Base-by-base conservation (phyloP, 345 rosid species). In the Pistacia vera region DNA sequence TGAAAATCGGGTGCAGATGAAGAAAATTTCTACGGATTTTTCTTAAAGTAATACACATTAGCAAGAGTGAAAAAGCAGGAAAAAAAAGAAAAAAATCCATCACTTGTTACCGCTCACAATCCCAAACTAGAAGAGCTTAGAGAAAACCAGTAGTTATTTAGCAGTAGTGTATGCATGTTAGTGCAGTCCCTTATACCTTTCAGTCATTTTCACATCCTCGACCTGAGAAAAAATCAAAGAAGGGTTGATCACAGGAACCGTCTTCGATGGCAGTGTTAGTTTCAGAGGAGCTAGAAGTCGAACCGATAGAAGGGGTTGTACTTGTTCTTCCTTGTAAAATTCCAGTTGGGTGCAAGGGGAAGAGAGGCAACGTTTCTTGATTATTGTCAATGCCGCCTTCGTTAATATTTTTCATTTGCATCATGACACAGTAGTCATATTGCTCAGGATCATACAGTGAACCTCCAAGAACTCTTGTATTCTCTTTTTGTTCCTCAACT, bases 311-410 rank as follows among this genome's bases (percentile, higher is more conserved):
- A 49, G 57, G 22, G 61, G 66, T 69, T 7, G 67, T 4, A 5
- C 3, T 9, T 7, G 49, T 72, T 44, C 17, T 72, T 20, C 71
- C 86, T 48, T 75, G 78, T 48, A 71, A 63, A 63, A 74, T 35
- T 5, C 91, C 89, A 0, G 88, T 83, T 28, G 92, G 94, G 52
- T 87, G 92, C 79, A 88, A 69, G 35, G 92, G 94, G 41, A 90
- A 90, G 41, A 88, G 82, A 41, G 82, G 68, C 82, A 90, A 49
- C 0, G 92, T 86, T 63, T 82, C 85, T 48, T 72, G 87, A 63
- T 61, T 58, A 46, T 46, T 38, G 63, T 38, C 16, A 2, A 49
- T 3, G 56, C 25, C 22, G 10, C 20, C 41, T 44, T 71, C 74
- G 35, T 41, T 38, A 48, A 30, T 51, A 2, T 25, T 55, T 49